phyloP scores from a whole-genome alignment of 345 rosid species.

The Dipteronia dyeriana region DNA sequence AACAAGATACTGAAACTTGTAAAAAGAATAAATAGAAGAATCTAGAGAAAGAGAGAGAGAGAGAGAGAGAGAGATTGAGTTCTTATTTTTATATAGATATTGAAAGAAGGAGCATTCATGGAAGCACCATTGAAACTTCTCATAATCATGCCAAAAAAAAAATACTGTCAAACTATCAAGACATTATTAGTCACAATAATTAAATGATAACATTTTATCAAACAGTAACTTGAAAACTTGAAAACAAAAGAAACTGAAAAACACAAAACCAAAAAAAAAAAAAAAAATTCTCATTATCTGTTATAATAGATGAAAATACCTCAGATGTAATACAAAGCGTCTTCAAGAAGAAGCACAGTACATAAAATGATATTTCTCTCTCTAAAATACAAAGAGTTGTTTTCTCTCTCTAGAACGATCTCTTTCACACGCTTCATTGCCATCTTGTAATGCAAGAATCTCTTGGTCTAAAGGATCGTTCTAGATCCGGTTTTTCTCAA shows the following conservation, averaged over 20 bases:
- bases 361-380: not conserved
- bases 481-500: slow-evolving; percentile 9
- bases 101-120: not conserved
- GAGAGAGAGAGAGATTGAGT: no score
- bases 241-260: not conserved
- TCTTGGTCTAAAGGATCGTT: slow-evolving; percentile 1
- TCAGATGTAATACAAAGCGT: not conserved
- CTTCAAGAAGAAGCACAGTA: not conserved
- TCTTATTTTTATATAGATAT: no score
- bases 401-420: slow-evolving; percentile 17
- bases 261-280: no score
- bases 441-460: slow-evolving; percentile 25
- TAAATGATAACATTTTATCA: slow-evolving; percentile 6
- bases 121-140: slow-evolving; percentile 13
- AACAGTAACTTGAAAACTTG: slow-evolving; percentile 16
- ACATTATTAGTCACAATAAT: not conserved
- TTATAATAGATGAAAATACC: not conserved
- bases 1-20: not conserved
- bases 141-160: not conserved
- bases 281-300: not conserved
- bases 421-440: slow-evolving; percentile 8
- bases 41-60: no score
- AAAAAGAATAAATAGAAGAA: no score
- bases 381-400: not conserved
- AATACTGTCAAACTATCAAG: no score